A percentile compares a stretch with the other conserved stretches of the same genome.
phyloP scores from a whole-genome alignment of 2,329 filamentous ascomycete genomes.

The Ophiostoma ulmi region DNA sequence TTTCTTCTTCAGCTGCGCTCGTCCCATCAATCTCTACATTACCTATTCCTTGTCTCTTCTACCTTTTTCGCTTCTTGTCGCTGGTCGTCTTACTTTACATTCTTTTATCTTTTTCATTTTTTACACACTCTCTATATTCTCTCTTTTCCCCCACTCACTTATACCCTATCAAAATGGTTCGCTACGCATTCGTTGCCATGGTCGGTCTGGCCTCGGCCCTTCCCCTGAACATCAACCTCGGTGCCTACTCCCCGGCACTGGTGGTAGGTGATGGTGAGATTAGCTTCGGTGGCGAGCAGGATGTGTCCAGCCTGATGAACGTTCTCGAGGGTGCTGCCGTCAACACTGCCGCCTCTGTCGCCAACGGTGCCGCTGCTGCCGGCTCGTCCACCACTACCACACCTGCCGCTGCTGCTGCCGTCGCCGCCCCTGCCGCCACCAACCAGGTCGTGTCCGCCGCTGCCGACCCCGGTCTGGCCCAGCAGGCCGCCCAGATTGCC shows the following conservation, averaged over 20 bases:
- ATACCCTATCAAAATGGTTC: conserved; percentile 25
- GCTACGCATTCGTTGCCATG: conserved; percentile 24
- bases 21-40: conserved; percentile 15
- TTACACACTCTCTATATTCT: not conserved
- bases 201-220: conserved; percentile 25
- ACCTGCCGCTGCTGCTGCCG: conserved; percentile 16
- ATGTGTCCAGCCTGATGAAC: conserved; percentile 43
- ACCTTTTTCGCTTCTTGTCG: conserved; percentile 22
- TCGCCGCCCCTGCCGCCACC: conserved; percentile 15
- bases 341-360: conserved; percentile 34
- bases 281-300: conserved; percentile 43
- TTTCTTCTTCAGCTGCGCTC: conserved; percentile 23
- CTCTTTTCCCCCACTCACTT: not conserved
- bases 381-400: not conserved
- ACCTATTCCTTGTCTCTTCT: conserved; percentile 13
- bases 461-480: conserved; percentile 16
- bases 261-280: conserved; percentile 44
- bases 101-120: not conserved
- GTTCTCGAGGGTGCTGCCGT: conserved; percentile 45
- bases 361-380: conserved; percentile 30
- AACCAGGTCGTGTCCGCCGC: conserved; percentile 14
- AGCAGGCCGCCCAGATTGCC: conserved; percentile 40
- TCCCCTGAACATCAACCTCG: conserved; percentile 39
- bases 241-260: conserved; percentile 43
- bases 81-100: conserved; percentile 24